Percentiles rank a stretch among this genome's conserved stretches.
Evolutionary conservation across 2,329 filamentous ascomycete genomes (phyloP).

Genomic region (Aaosphaeria arxii): DNA sequence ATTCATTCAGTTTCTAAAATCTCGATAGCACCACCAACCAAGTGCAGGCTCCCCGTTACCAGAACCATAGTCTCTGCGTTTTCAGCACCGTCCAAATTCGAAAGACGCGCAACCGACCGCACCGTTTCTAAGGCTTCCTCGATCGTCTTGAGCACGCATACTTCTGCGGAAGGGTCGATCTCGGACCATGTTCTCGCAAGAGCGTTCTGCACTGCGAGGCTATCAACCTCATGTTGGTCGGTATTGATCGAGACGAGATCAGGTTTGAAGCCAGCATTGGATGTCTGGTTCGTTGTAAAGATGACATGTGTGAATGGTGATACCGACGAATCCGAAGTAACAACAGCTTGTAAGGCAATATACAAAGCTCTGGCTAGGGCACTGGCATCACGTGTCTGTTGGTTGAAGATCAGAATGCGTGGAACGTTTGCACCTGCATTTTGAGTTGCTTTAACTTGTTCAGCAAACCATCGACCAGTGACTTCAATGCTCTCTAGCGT

Average conservation of each 20-base stretch:
- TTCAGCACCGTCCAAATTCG: constrained; percentile 19
- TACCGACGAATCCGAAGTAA: constrained; percentile 15
- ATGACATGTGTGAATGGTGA: constrained; percentile 68
- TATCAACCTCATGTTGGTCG: constrained; percentile 56
- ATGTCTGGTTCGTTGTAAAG: constrained; percentile 77
- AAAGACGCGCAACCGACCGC: constrained; percentile 37
- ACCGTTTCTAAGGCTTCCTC: constrained; percentile 65
- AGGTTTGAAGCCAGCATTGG: constrained; percentile 59
- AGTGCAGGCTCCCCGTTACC: constrained; percentile 79
- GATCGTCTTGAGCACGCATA: constrained; percentile 63
- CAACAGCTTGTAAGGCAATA: constrained; percentile 46
- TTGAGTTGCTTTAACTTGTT: constrained; percentile 27
- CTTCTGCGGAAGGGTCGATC: constrained; percentile 39
- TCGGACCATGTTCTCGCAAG: constrained; percentile 59
- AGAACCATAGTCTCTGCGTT: constrained; percentile 58
- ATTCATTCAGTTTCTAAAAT: constrained; percentile 55
- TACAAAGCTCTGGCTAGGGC: constrained; percentile 64
- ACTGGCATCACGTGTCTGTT: constrained; percentile 77
- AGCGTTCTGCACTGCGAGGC: constrained; percentile 64
- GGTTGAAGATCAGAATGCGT: constrained; percentile 81
- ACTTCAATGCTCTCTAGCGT: constrained; percentile 79
- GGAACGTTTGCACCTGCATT: constrained; percentile 17
- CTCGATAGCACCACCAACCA: constrained; percentile 76
- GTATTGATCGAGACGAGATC: constrained; percentile 64
- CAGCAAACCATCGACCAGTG: constrained; percentile 73